Base-by-base conservation (phyloP, 1,284 basidiomycete genomes). In the Tilletia indica region DNA sequence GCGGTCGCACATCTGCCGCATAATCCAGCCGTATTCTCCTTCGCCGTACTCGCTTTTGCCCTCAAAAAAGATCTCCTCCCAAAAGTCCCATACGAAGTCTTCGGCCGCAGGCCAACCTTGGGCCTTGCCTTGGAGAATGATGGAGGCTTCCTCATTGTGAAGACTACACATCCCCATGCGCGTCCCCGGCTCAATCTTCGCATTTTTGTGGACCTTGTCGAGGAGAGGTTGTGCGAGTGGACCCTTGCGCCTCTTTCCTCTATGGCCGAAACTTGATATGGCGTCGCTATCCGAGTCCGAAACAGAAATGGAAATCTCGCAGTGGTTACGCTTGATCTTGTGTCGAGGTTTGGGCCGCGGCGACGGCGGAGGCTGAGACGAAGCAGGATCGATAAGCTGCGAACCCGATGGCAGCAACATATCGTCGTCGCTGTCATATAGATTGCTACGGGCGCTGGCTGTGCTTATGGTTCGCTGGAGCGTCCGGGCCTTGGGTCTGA, bases 1-100 rank as follows among this genome's bases (percentile, higher is more conserved):
- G 38, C 61, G 61, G 19, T 38, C 61, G 61, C 61, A 39, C 61
- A 64, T 6, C 61, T 64, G 61, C 38, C 61, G 61, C 34, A 64
- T 38, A 11, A 64, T 38, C 61, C 61, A 64, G 12, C 6, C 12
- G 61, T 64, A 16, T n/a, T 64, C 36, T n/a, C n/a, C n/a, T n/a
- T n/a, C n/a, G n/a, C n/a, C n/a, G n/a, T n/a, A n/a, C 19, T 34
- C 19, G 6, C 12, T 45, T 45, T 5, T 19, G 6, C 21, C 49
- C 25, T 36, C 61, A 38, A 42, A 39, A 36, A 64, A 64, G 6
- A 64, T 8, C 25, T 36, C 34, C 21, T 64, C 61, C 61, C 31
- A 39, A 4, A 12, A 3, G 8, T 11, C 2, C 61, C 61, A 64
- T 6, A 39, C 38, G 31, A 64, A 16, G 5, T 64, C 34, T 38